These are phyloP conservation scores for Amylostereum chailletii DNA, from an alignment of 1,284 basidiomycete species.

Conservation along the genomic window DNA sequence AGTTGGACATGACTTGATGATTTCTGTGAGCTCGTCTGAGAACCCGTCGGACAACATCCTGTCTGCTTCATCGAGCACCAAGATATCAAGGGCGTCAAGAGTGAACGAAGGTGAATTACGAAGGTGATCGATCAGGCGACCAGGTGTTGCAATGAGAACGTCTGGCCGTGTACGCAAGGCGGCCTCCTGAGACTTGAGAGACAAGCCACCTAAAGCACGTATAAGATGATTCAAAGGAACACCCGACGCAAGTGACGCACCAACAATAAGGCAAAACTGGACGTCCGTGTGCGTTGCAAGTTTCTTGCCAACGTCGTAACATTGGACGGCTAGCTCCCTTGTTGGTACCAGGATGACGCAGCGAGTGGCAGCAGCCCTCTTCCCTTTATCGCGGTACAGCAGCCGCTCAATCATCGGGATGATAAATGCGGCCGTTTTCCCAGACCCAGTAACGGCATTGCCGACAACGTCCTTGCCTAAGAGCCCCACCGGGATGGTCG, in stretches of 20 bases:
- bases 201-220: slow-evolving; percentile 66
- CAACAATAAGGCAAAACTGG: slow-evolving; percentile 81
- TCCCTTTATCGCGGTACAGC: slow-evolving; percentile 81
- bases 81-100: slow-evolving; percentile 86
- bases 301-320: slow-evolving; percentile 84
- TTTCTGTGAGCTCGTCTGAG: slow-evolving; percentile 91
- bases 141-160: slow-evolving; percentile 90
- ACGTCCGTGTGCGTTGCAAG: slow-evolving; percentile 85
- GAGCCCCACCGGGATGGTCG: slow-evolving; percentile 88
- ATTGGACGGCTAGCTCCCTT: slow-evolving; percentile 90
- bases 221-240: not conserved
- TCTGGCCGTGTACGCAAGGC: slow-evolving; percentile 83
- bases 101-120: slow-evolving; percentile 93
- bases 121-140: slow-evolving; percentile 93
- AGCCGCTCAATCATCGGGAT: slow-evolving; percentile 91
- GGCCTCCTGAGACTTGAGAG: slow-evolving; percentile 84
- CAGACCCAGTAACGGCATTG: slow-evolving; percentile 90
- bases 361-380: slow-evolving; percentile 82
- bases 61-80: slow-evolving; percentile 96
- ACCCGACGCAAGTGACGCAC: slow-evolving; percentile 30
- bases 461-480: slow-evolving; percentile 94
- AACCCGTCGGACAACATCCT: slow-evolving; percentile 98
- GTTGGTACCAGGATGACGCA: slow-evolving; percentile 92
- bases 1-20: slow-evolving; percentile 82
- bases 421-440: slow-evolving; percentile 95